phyloP scores from a whole-genome alignment of 306 rosid genomes.

The Acacia confusa region DNA sequence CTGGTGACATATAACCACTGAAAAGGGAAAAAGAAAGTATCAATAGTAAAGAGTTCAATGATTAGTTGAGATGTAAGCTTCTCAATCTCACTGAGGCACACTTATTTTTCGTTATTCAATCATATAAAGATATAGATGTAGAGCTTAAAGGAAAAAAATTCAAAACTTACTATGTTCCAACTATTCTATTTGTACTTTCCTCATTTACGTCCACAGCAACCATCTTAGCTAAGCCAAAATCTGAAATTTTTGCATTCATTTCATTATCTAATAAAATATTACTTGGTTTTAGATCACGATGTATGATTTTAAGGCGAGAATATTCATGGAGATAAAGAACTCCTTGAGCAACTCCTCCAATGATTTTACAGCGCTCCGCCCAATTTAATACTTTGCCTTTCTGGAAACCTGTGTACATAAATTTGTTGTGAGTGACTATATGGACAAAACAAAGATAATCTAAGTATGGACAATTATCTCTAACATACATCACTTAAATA shows the following conservation, averaged over 20 bases:
- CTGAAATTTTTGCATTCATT: slow-evolving; percentile 44
- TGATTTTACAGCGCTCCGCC: background rate
- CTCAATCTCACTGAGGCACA: background rate
- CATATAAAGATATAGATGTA: background rate
- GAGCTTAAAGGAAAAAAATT: background rate
- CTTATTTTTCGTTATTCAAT: background rate
- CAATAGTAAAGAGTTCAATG: background rate
- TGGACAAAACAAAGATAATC: background rate
- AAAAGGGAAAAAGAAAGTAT: background rate
- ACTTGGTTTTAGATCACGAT: background rate
- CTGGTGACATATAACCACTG: slow-evolving; percentile 11
- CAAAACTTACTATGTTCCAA: background rate
- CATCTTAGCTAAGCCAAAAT: slow-evolving; percentile 43
- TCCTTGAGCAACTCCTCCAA: background rate
- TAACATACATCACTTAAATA: background rate
- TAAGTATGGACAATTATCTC: background rate
- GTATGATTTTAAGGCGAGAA: background rate
- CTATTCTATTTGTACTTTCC: background rate
- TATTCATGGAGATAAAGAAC: background rate
- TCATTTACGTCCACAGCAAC: background rate
- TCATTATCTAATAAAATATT: background rate
- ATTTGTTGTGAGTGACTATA: background rate
- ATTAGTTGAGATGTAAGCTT: background rate
- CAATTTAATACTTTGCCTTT: background rate
- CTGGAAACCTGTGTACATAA: slow-evolving; percentile 7